Evolutionary conservation across 768 basidiomycete genomes (phyloP).

Genomic region (Xerocomus spinulosus): DNA sequence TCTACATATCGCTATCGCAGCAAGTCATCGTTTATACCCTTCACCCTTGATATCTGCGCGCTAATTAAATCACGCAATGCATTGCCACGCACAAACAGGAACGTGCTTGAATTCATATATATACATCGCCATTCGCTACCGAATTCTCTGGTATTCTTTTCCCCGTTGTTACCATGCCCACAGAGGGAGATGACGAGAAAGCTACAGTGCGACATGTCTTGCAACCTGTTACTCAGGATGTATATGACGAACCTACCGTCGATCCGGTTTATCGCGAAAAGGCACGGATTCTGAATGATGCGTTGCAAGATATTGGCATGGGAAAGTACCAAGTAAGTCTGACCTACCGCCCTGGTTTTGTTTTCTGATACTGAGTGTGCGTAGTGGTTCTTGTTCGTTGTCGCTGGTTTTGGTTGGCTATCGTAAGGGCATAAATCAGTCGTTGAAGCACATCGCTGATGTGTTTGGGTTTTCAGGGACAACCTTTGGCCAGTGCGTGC

Average conservation of each 20-base stretch:
- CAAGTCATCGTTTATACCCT: no score
- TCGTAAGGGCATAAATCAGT: constrained; percentile 42
- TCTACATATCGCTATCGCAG: no score
- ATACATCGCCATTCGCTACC: background rate
- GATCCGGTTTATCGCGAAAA: constrained; percentile 60
- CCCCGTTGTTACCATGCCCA: constrained; percentile 17
- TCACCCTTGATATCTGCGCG: no score
- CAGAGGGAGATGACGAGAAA: constrained; percentile 7
- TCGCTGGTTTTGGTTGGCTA: constrained; percentile 74
- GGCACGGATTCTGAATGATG: constrained; percentile 52
- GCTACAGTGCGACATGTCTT: background rate
- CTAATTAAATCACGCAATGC: background rate
- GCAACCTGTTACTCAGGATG: constrained; percentile 17
- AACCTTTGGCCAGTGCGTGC: constrained; percentile 66
- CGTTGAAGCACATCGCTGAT: background rate
- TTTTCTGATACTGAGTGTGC: background rate
- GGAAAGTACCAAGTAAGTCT: constrained; percentile 58
- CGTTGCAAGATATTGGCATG: constrained; percentile 66
- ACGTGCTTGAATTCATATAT: background rate
- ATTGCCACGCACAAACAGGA: background rate
- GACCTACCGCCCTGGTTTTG: background rate
- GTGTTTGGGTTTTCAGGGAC: constrained; percentile 39
- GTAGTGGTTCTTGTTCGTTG: constrained; percentile 60
- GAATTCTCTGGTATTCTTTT: background rate
- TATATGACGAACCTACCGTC: constrained; percentile 29